Percentiles rank a stretch among this genome's conserved stretches.
Conservation (phyloP, 345 rosid genomes). For the Populus euphratica region DNA sequence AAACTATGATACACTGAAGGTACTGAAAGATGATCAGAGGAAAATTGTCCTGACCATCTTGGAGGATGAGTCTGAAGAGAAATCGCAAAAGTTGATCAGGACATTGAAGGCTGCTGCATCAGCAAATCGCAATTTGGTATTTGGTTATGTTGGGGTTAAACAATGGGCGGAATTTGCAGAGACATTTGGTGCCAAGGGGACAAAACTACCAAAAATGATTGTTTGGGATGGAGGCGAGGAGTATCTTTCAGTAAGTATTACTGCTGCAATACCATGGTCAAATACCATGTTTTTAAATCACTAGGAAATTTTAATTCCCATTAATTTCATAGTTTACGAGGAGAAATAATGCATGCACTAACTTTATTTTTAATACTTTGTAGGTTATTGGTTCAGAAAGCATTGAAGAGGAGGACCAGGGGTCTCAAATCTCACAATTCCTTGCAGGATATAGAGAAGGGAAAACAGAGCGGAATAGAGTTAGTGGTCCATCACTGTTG, state of each 20-base stretch:
- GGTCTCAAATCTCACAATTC: slow-evolving; percentile 67
- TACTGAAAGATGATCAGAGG: slow-evolving; percentile 78
- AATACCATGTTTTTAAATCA: neutral
- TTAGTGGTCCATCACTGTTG: slow-evolving; percentile 71
- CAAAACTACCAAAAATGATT: slow-evolving; percentile 72
- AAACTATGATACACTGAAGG: slow-evolving; percentile 65
- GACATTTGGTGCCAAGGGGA: slow-evolving; percentile 54
- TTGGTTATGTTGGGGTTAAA: slow-evolving; percentile 77
- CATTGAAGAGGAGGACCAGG: slow-evolving; percentile 65
- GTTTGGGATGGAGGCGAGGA: slow-evolving; percentile 84
- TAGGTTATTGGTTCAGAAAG: slow-evolving; percentile 65
- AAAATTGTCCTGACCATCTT: slow-evolving; percentile 71
- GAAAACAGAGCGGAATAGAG: slow-evolving; percentile 43
- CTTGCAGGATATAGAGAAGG: slow-evolving; percentile 83
- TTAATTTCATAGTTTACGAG: neutral
- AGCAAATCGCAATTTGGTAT: slow-evolving; percentile 84
- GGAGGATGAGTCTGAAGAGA: slow-evolving; percentile 71
- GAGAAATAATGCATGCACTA: neutral
- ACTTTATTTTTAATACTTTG: neutral
- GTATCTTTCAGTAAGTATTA: slow-evolving; percentile 57
- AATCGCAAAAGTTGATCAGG: slow-evolving; percentile 52
- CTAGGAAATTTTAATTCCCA: neutral
- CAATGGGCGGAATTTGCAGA: slow-evolving; percentile 81
- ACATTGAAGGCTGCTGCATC: slow-evolving; percentile 83
- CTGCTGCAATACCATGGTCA: neutral